These are phyloP conservation scores for Acanthamoeba culbertsoni DNA, from an alignment of 208 protist species.

Conservation along the genomic window DNA sequence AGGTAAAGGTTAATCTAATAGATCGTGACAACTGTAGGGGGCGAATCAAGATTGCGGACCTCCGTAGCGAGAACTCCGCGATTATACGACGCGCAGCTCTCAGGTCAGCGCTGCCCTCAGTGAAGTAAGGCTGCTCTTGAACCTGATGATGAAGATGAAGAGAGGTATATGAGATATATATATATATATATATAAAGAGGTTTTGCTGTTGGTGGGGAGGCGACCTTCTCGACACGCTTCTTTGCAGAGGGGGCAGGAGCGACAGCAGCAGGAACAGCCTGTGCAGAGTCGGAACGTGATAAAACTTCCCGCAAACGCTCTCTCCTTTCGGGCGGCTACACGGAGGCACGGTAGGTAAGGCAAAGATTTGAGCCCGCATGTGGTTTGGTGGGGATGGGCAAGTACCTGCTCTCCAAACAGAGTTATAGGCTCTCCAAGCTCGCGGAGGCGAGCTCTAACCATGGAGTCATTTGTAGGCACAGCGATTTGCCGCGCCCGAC, in stretches of 20 bases:
- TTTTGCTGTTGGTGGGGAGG: background rate
- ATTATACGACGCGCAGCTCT: conserved; percentile 57
- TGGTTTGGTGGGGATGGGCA: background rate
- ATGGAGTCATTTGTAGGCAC: conserved; percentile 78
- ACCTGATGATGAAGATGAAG: background rate
- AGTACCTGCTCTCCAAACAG: conserved; percentile 78
- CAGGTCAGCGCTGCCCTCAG: conserved; percentile 68
- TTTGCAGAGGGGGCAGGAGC: background rate
- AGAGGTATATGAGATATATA: background rate
- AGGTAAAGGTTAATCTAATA: background rate
- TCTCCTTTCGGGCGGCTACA: conserved; percentile 69
- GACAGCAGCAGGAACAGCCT: conserved; percentile 33
- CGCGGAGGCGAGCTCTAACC: conserved; percentile 72
- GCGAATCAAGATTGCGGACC: background rate
- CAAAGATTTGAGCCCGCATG: background rate
- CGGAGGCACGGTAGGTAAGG: background rate
- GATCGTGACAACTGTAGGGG: background rate
- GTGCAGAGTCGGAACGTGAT: background rate
- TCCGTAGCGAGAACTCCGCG: conserved; percentile 44
- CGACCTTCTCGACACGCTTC: background rate
- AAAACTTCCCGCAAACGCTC: conserved; percentile 66
- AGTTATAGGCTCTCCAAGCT: conserved; percentile 77
- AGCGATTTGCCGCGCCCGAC: conserved; percentile 67
- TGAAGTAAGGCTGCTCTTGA: conserved; percentile 69
- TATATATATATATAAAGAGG: background rate